Conservation (phyloP, 2,329 filamentous ascomycete genomes). For the Sporothrix globosa region DNA sequence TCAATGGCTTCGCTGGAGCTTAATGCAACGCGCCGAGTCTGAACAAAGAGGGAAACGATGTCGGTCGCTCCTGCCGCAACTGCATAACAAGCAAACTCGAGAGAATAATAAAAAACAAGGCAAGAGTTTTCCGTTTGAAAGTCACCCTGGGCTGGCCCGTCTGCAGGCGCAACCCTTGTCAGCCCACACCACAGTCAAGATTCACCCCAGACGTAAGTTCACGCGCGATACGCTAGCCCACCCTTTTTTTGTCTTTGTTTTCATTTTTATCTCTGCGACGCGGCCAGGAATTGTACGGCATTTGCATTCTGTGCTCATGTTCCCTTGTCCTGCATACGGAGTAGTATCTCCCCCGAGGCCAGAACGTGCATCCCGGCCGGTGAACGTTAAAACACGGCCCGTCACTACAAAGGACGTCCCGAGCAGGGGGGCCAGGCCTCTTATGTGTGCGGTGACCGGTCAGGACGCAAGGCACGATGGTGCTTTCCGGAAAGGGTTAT, state of each 20-base stretch:
- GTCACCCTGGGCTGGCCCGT: slow-evolving; percentile 1
- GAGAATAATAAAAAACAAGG: neutral
- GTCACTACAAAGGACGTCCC: neutral
- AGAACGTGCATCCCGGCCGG: slow-evolving; percentile 21
- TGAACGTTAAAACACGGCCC: slow-evolving; percentile 15
- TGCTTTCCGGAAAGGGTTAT: slow-evolving; percentile 14
- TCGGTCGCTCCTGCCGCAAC: neutral
- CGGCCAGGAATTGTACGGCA: neutral
- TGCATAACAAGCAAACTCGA: neutral
- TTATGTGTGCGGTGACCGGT: neutral
- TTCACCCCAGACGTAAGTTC: neutral
- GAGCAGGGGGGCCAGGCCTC: neutral
- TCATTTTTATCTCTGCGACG: neutral
- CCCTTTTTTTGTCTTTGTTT: neutral
- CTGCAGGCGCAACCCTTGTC: slow-evolving; percentile 9
- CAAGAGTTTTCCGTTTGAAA: no score
- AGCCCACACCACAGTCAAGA: neutral
- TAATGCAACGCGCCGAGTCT: slow-evolving; percentile 6
- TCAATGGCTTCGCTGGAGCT: neutral
- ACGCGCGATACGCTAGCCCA: neutral
- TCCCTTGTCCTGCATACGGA: neutral
- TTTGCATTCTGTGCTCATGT: neutral
- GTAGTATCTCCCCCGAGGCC: neutral
- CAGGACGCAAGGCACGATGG: neutral
- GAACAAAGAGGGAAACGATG: neutral